Base-by-base conservation (phyloP, 352 stramenopile genomes). In the Peronospora destructor region DNA sequence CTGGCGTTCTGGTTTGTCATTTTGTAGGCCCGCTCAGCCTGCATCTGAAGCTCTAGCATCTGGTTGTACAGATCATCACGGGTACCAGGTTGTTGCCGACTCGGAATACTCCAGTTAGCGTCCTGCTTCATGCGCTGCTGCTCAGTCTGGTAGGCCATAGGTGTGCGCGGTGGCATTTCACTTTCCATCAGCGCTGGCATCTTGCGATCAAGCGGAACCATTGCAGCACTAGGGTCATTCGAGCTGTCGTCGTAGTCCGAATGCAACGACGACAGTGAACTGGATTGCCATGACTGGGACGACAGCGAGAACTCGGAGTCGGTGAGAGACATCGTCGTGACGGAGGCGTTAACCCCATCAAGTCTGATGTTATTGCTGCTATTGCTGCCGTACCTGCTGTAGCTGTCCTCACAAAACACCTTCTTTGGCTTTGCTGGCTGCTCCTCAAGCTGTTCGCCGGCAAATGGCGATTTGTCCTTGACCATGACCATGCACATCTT, bases 1-100 rank as follows among this genome's bases (percentile, higher is more conserved):
- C 65, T 67, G 17, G 74, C 72, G 52, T 88, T 86, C 49, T 85
- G 77, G 61, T 82, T 88, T 11, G 75, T 73, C 41, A 86, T 53
- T 46, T 84, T 81, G 64, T 88, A 85, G 14, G 75, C 68, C 13
- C 50, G 59, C 51, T 88, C 77, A 25, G 77, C 74, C 23, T 78
- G 60, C 59, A 86, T 73, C 44, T 85, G 77, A 47, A 88, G 59
- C 53, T 85, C 74, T 23, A 86, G 58, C 77, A 88, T 86, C 49
- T 88, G 73, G 53, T 86, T 85, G 65, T 88, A 88, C 6, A 88
- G 64, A 10, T 59, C 74, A 52, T 71, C 61, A 16, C 75, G 76
- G n/a, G 58, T 60, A 10, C 34, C 28, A 8, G 56, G 47, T 7
- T 45, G 45, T 17, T 52, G 48, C 11, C 61, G 60, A 16, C 25